These are phyloP conservation scores for Excoecaria cochinchinensis DNA, from an alignment of 345 rosid genomes.

Conservation along the genomic window DNA sequence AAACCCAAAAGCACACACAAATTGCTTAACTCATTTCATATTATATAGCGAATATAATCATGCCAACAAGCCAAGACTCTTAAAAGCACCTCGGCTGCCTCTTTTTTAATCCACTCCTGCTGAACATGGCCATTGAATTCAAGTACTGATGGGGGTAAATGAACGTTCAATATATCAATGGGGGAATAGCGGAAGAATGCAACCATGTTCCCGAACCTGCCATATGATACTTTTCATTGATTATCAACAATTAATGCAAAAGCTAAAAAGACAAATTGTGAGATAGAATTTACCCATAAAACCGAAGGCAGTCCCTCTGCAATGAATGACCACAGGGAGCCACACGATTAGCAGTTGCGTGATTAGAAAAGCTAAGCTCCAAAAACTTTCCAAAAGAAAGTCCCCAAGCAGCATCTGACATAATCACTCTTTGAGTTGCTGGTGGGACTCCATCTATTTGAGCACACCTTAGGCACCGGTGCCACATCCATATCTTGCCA, in stretches of 20 bases:
- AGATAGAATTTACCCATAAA: constrained; percentile 67
- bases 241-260: constrained; percentile 13
- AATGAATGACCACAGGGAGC: constrained; percentile 98
- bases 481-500: constrained; percentile 99
- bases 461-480: constrained; percentile 88
- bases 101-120: constrained; percentile 75
- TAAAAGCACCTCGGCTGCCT: constrained; percentile 65
- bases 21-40: constrained; percentile 8
- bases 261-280: not conserved
- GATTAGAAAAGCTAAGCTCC: constrained; percentile 96
- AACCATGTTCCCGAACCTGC: constrained; percentile 95
- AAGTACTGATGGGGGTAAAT: constrained; percentile 71
- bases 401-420: constrained; percentile 99
- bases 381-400: constrained; percentile 97
- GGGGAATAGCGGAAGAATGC: constrained; percentile 97
- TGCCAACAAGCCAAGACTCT: constrained; percentile 8
- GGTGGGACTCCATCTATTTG: constrained; percentile 90
- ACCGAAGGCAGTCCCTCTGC: constrained; percentile 96
- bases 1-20: not conserved
- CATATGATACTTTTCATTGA: constrained; percentile 17
- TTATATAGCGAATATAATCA: not conserved
- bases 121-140: constrained; percentile 61
- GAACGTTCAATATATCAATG: constrained; percentile 75
- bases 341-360: constrained; percentile 96
- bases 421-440: constrained; percentile 87